A percentile compares a stretch with the other conserved stretches of the same genome.
Conservation (phyloP, 2,329 filamentous ascomycete genomes). For the Penicillium sumatraense region DNA sequence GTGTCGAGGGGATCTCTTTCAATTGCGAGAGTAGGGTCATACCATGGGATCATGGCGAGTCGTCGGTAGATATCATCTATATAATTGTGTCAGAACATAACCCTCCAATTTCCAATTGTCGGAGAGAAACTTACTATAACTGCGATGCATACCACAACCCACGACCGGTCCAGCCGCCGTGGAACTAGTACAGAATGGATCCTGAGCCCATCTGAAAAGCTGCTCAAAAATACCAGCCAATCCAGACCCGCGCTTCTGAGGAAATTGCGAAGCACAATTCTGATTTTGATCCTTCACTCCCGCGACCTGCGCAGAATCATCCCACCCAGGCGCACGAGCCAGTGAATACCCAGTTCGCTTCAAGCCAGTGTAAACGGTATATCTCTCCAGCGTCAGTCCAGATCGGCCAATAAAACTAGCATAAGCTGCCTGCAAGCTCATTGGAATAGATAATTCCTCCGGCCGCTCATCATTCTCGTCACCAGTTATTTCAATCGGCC, state of each 20-base stretch:
- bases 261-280: conserved; percentile 4
- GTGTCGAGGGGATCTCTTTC: conserved; percentile 28
- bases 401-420: conserved; percentile 76
- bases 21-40: conserved; percentile 59
- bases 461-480: conserved; percentile 29
- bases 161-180: conserved; percentile 55
- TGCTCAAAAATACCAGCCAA: conserved; percentile 36
- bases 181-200: conserved; percentile 27
- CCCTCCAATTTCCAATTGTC: no score
- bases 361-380: conserved; percentile 84
- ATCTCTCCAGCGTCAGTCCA: conserved; percentile 73
- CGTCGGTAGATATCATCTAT: conserved; percentile 74
- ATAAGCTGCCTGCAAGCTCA: conserved; percentile 91
- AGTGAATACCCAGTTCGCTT: conserved; percentile 83
- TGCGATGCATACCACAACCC: conserved; percentile 58
- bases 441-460: conserved; percentile 69
- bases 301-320: conserved; percentile 39
- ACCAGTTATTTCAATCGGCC: conserved; percentile 60
- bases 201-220: conserved; percentile 41
- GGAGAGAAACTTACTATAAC: conserved; percentile 49
- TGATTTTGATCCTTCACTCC: conserved; percentile 13
- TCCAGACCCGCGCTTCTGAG: conserved; percentile 24
- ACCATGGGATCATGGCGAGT: conserved; percentile 72
- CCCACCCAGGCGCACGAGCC: conserved; percentile 67
- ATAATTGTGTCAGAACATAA: conserved; percentile 5